Evolutionary conservation across 2,329 filamentous ascomycete species (phyloP), one percentile per base, ranked within the genome.

Genomic region (Paraphaeosphaeria sporulosa): DNA sequence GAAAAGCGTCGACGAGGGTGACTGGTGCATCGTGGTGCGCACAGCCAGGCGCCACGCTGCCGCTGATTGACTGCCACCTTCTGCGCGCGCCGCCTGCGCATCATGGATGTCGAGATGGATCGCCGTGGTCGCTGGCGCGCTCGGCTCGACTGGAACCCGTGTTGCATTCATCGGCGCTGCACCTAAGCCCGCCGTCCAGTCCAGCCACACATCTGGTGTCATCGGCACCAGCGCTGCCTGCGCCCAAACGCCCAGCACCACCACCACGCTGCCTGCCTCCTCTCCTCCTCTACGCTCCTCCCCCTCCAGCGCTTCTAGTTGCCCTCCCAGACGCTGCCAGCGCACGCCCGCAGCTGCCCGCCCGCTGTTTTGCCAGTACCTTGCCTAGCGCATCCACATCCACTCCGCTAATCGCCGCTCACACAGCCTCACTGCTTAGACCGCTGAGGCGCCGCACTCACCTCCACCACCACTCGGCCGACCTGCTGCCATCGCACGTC

Each of bases 401-500:
- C 47, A 50, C 40, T 38, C 42, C 42, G 19, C 42, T 50, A 34
- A 42, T 50, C 48, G 56, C 47, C 38, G 42, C 27, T 47, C 48
- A 27, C 44, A 47, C 36, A 47, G 53, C 40, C 48, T 54, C 49
- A 38, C 50, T 47, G 23, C 38, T 40, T 40, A 17, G 38, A 40
- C 38, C 38, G 38, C 38, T n/a, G 38, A 40, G 15, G 38, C 42
- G 30, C 44, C 19, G 23, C 34, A 32, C n/a, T n/a, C n/a, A 15
- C n/a, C 51, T 55, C 50, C 27, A 30, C 44, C 21, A 21, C 51
- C 36, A 17, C 23, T 23, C 50, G 50, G 55, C 12, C 15, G 13
- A 25, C 38, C 25, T 32, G 44, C 38, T 47, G 46, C 46, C 57
- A 42, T 51, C 44, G 47, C 59, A 57, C 13, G 30, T 54, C 53